A percentile compares a stretch with the other conserved stretches of the same genome.
Conservation (phyloP, 1,284 basidiomycete species). For the Ustilago nuda region DNA sequence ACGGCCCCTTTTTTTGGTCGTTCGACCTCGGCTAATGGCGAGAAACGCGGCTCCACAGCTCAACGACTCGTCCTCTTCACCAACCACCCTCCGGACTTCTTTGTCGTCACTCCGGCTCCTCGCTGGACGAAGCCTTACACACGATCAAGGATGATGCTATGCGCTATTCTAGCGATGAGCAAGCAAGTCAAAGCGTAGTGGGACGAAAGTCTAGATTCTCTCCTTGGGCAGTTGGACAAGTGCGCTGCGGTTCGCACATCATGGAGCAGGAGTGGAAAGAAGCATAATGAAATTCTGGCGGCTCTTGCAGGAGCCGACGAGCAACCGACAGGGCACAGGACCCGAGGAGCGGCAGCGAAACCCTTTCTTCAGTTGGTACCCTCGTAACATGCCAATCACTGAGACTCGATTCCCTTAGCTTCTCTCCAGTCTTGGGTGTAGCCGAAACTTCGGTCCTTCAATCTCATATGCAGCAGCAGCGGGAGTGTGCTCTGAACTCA, state of each 20-base stretch:
- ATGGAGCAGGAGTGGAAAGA: neutral
- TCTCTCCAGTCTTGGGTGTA: neutral
- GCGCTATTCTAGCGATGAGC: neutral
- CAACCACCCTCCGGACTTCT: neutral
- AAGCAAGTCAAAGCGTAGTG: neutral
- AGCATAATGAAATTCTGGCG: constrained; percentile 3
- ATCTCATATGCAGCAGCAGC: constrained; percentile 1
- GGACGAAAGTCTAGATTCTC: neutral
- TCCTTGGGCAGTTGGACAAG: neutral
- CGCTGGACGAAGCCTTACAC: neutral
- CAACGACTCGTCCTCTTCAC: neutral
- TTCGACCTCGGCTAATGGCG: neutral
- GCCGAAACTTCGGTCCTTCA: constrained; percentile 3
- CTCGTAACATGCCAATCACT: neutral
- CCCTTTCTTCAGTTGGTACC: neutral
- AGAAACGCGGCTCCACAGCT: constrained; percentile 11
- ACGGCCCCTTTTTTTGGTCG: neutral
- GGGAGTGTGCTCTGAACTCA: neutral
- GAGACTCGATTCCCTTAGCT: neutral
- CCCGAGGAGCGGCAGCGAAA: constrained; percentile 18
- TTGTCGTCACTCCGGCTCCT: neutral
- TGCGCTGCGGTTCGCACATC: constrained; percentile 14
- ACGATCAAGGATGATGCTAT: neutral
- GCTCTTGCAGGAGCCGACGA: constrained; percentile 39
- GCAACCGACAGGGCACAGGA: neutral